Evolutionary conservation across 805 yeast genomes (phyloP).

Genomic region (Tanozyma kutaoensis): DNA sequence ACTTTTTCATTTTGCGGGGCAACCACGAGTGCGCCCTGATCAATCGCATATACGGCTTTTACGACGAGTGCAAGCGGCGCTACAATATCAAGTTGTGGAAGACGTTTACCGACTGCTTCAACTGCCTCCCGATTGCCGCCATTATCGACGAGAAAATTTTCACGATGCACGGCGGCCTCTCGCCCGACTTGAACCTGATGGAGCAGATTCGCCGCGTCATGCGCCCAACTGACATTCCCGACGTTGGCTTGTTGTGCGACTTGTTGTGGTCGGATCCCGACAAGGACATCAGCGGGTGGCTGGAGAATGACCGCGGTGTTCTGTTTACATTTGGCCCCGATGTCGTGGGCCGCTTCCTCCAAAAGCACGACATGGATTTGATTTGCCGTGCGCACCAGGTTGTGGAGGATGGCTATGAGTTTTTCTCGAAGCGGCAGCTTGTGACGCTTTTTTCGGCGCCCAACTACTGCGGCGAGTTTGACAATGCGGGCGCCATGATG

Average conservation of each 20-base stretch:
- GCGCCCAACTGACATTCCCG: constrained; percentile 99
- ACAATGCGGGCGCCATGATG: constrained; percentile 99
- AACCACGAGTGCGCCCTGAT: constrained; percentile 98
- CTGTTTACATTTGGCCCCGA: constrained; percentile 99
- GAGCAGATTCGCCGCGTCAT: constrained; percentile 97
- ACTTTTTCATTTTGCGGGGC: constrained; percentile 92
- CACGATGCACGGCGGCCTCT: constrained; percentile 97
- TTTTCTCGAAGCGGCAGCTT: constrained; percentile 88
- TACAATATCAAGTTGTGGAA: constrained; percentile 98
- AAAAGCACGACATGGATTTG: constrained; percentile 95
- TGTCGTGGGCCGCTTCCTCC: constrained; percentile 90
- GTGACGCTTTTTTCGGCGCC: constrained; percentile 96
- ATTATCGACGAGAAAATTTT: constrained; percentile 95
- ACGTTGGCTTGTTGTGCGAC: constrained; percentile 92
- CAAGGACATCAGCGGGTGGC: constrained; percentile 97
- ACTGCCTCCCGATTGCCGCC: constrained; percentile 97
- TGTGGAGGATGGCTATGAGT: constrained; percentile 98
- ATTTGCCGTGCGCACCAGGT: constrained; percentile 99
- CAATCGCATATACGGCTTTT: constrained; percentile 94
- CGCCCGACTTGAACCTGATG: constrained; percentile 96
- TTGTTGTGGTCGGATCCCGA: constrained; percentile 98
- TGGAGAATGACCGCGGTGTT: constrained; percentile 97
- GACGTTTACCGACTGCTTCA: constrained; percentile 96
- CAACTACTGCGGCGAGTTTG: constrained; percentile 97
- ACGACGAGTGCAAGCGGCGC: constrained; percentile 97